A percentile compares a stretch with the other conserved stretches of the same genome.
Conservation (phyloP, 495 filamentous ascomycete species). For the Aspergillus coremiiformis region DNA sequence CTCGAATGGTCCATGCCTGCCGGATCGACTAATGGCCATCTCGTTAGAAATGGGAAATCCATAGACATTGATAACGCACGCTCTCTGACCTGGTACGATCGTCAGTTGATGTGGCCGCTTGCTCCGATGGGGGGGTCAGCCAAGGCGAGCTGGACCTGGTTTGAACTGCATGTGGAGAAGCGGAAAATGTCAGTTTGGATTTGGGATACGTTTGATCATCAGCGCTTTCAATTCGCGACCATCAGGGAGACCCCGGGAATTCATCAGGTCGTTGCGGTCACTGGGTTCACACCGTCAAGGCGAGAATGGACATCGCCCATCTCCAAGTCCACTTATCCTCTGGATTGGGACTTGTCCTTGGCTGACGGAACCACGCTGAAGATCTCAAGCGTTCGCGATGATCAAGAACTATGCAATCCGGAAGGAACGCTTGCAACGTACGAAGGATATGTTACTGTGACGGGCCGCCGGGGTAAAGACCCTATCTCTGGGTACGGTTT, state of each 20-base stretch:
- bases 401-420: too few species aligned
- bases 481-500: too few species aligned
- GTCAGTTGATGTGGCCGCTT: neutral
- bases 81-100: constrained; percentile 6
- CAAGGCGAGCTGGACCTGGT: constrained; percentile 5
- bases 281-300: too few species aligned
- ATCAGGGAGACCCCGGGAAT: neutral
- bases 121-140: neutral
- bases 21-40: neutral
- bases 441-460: too few species aligned
- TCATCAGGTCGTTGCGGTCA: too few species aligned
- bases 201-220: neutral
- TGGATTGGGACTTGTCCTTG: too few species aligned
- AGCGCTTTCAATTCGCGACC: neutral
- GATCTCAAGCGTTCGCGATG: too few species aligned
- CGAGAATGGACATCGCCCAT: too few species aligned
- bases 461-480: too few species aligned
- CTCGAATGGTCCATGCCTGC: constrained; percentile 5
- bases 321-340: too few species aligned
- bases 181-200: neutral
- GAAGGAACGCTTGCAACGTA: too few species aligned
- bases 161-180: neutral
- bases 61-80: neutral
- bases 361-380: too few species aligned
- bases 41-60: neutral